Evolutionary conservation across 345 rosid genomes (phyloP), one percentile per base, ranked within the genome.

Genomic region (Linum usitatissimum): DNA sequence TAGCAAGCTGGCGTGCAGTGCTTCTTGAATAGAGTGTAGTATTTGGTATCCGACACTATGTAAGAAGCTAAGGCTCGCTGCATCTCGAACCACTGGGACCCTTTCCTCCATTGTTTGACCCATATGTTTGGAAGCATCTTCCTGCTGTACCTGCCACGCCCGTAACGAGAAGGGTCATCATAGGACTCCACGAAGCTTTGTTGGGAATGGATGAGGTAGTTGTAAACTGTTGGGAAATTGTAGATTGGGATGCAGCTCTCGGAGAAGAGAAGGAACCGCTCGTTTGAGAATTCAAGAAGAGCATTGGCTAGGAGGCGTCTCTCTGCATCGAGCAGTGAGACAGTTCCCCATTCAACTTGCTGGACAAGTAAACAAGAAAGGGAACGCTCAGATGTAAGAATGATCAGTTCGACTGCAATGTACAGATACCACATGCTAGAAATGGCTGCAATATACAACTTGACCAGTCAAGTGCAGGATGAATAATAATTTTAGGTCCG

Each of bases 21-120:
- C 60, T 77, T 82, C 68, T 74, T 83, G 80, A 91, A 88, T 65
- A 91, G 58, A 42, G 72, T 42, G 66, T 81, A 83, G 77, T 80
- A 91, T 65, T 83, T 84, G 53, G 81, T 70, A 74, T 91, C 98
- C 4, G 95, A 79, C 36, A 88, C 70, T 0, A 88, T 62, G 60
- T 78, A 78, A 60, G 79, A 62, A 17, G 98, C 98, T 63, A 88
- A 56, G 42, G 73, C 62, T 2, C 96, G 91, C 42, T 82, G 79
- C 59, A 86, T 81, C 78, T 91, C 98, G 23, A 91, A 88, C 98
- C 98, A 91, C 56, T 91, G 97, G 40, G 96, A 91, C 20, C 94
- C 97, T 72, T 91, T 86, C 62, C 97, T 80, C 96, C 97, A 91
- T 6, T 91, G 92, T 65, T 79, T 75, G 74, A 88, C 86, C 62